A percentile compares a stretch with the other conserved stretches of the same genome.
Evolutionary conservation across 495 filamentous ascomycete genomes (phyloP).

Genomic region (Aspergillus avenaceus): DNA sequence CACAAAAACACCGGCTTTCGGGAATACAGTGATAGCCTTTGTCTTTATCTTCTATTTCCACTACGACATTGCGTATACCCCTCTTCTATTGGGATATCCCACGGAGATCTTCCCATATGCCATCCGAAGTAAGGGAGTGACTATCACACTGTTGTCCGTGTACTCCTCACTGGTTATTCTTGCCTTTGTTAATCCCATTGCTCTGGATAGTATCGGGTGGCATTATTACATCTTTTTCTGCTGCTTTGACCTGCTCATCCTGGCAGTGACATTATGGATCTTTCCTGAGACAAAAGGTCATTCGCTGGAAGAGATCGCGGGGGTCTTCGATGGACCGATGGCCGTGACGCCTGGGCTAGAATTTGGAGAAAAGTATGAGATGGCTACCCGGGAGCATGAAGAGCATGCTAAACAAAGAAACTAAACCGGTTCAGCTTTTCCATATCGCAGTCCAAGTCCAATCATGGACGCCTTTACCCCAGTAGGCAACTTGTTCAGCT

Average conservation of each 20-base stretch:
- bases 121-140: conserved; percentile 62
- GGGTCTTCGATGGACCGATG: conserved; percentile 49
- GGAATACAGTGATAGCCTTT: conserved; percentile 51
- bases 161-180: conserved; percentile 46
- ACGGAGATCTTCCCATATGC: conserved; percentile 63
- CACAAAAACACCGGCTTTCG: conserved; percentile 34
- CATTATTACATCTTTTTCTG: conserved; percentile 58
- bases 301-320: conserved; percentile 59
- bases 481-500: too few species aligned
- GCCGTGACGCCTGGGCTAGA: too few species aligned
- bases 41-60: conserved; percentile 55
- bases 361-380: too few species aligned
- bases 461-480: too few species aligned
- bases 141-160: conserved; percentile 33
- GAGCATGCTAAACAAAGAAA: too few species aligned
- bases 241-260: conserved; percentile 50
- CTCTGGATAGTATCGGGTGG: conserved; percentile 52
- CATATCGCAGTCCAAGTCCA: too few species aligned
- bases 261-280: conserved; percentile 54
- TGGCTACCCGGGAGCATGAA: too few species aligned
- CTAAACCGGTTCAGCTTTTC: too few species aligned
- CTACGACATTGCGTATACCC: conserved; percentile 56
- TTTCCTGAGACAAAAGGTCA: conserved; percentile 61
- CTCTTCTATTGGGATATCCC: conserved; percentile 55
- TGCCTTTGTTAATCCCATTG: conserved; percentile 57